phyloP scores from a whole-genome alignment of 305 asterid species.

The Fraxinus xanthoxyloides region DNA sequence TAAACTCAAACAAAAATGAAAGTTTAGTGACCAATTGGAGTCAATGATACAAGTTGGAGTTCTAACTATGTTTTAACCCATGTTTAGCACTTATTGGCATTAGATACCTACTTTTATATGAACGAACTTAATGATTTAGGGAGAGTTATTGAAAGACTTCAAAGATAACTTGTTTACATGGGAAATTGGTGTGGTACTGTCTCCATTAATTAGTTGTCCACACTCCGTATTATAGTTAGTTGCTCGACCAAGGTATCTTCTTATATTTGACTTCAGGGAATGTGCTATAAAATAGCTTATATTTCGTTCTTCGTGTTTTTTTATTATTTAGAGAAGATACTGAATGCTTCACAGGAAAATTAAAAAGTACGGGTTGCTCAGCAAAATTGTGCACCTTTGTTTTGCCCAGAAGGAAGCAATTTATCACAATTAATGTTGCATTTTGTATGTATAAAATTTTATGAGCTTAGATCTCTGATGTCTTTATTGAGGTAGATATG shows the following conservation, averaged over 20 bases:
- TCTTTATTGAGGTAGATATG: neutral
- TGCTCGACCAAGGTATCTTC: neutral
- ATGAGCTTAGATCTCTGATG: neutral
- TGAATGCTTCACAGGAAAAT: neutral
- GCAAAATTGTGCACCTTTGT: neutral
- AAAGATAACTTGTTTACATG: neutral
- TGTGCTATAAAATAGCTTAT: slow-evolving; percentile 1
- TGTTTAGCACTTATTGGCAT: neutral
- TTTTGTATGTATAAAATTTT: neutral
- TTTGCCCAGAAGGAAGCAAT: neutral
- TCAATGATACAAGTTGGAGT: neutral
- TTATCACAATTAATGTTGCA: neutral
- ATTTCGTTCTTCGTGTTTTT: neutral
- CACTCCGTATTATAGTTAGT: neutral
- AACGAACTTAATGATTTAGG: neutral
- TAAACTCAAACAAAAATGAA: neutral
- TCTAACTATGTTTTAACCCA: neutral
- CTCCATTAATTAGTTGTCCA: neutral
- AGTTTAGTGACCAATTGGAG: neutral
- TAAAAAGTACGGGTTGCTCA: neutral
- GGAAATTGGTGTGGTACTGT: neutral
- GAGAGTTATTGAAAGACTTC: neutral
- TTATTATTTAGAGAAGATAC: neutral
- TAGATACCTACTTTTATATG: neutral
- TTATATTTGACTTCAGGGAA: neutral